These are phyloP conservation scores for Achaetomiella virescens DNA, from an alignment of 495 filamentous ascomycete genomes.

Conservation along the genomic window DNA sequence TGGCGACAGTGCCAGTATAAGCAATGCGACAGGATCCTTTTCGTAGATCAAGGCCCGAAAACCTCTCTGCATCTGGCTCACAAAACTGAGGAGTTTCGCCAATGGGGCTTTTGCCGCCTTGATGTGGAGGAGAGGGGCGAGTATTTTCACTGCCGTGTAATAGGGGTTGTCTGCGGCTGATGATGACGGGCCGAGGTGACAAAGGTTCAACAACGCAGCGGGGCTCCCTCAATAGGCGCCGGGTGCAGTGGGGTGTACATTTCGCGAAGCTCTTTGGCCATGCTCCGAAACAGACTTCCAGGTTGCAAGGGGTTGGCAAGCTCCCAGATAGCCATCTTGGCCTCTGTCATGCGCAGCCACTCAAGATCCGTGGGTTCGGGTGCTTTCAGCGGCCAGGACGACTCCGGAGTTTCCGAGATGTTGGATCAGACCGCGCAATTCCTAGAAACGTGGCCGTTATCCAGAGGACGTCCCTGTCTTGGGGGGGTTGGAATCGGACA, in stretches of 20 bases:
- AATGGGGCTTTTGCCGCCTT: not conserved
- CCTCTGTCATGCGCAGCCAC: not conserved
- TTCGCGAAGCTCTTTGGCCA: not conserved
- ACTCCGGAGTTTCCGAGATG: not conserved
- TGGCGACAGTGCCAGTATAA: not conserved
- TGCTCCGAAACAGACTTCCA: not conserved
- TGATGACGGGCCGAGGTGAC: not conserved
- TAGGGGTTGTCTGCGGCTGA: not conserved
- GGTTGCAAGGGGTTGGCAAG: not conserved
- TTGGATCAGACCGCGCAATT: not conserved
- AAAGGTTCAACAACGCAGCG: not conserved
- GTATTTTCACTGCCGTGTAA: not conserved
- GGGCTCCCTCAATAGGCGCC: not conserved
- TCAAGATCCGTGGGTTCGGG: not conserved
- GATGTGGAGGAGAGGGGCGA: not conserved
- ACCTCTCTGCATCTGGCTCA: not conserved
- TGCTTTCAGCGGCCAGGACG: not conserved
- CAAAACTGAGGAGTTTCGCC: not conserved
- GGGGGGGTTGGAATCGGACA: not conserved
- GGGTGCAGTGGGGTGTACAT: not conserved
- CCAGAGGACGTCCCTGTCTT: not conserved
- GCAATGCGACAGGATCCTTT: not conserved
- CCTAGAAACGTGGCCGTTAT: not conserved
- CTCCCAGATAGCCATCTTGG: conserved; percentile 4
- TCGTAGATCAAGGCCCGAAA: not conserved